Conservation (phyloP, 2,329 filamentous ascomycete species). For the Fusarium goolgardi region DNA sequence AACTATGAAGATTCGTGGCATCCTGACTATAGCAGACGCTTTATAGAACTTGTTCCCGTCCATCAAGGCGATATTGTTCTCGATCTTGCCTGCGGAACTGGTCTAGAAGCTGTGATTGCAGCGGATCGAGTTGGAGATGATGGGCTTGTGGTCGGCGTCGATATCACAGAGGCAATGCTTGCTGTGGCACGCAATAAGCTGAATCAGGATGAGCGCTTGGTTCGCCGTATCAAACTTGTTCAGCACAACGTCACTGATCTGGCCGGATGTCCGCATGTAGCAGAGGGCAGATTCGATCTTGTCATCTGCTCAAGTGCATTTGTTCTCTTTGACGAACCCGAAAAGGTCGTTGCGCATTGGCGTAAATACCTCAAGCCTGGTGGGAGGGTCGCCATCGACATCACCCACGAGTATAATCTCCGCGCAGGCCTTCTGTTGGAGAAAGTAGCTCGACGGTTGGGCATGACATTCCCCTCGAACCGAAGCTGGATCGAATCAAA, state of each 20-base stretch:
- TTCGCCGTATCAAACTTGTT: conserved; percentile 41
- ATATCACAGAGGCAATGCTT: conserved; percentile 51
- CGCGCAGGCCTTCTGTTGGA: conserved; percentile 46
- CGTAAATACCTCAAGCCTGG: conserved; percentile 44
- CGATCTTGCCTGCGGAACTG: conserved; percentile 52
- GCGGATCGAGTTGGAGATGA: conserved; percentile 43
- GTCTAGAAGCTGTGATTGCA: conserved; percentile 49
- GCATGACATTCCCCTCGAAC: conserved; percentile 46
- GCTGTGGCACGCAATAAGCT: conserved; percentile 44
- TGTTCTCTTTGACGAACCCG: conserved; percentile 48
- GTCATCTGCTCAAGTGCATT: conserved; percentile 53
- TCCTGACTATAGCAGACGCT: conserved; percentile 48
- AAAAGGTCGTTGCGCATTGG: conserved; percentile 47
- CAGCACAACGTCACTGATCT: conserved; percentile 49
- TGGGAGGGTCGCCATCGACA: conserved; percentile 49
- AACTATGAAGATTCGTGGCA: conserved; percentile 53
- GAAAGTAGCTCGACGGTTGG: conserved; percentile 41
- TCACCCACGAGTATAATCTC: conserved; percentile 50
- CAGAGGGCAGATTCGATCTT: conserved; percentile 46
- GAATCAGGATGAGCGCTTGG: conserved; percentile 25
- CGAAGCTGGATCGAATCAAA: conserved; percentile 47
- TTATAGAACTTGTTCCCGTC: conserved; percentile 46
- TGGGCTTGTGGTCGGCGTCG: conserved; percentile 49
- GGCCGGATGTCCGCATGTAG: conserved; percentile 29
- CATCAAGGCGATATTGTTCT: conserved; percentile 47